Conservation (phyloP, 2,329 filamentous ascomycete genomes). For the Talaromyces sp. region DNA sequence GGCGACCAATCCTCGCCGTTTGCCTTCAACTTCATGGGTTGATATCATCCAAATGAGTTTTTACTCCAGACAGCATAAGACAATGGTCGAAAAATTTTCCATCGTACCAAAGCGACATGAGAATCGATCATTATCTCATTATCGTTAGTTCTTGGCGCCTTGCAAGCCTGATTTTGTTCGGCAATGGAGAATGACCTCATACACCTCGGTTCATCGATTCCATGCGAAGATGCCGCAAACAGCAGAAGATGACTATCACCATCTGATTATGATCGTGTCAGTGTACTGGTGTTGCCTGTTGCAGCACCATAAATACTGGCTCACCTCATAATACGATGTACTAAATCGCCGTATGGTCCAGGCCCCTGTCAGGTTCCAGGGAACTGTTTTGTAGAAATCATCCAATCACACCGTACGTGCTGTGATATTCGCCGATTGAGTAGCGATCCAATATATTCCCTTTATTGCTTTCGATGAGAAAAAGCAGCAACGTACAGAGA, state of each 20-base stretch:
- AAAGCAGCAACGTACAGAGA: background rate
- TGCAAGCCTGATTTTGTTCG: background rate
- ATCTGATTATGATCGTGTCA: background rate
- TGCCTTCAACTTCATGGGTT: background rate
- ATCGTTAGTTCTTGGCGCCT: background rate
- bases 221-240: slow-evolving; percentile 2
- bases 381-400: background rate
- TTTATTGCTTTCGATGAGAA: background rate
- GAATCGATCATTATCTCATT: background rate
- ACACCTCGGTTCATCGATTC: too few species aligned
- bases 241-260: background rate
- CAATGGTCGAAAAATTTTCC: background rate
- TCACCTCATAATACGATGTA: background rate
- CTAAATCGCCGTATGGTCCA: background rate
- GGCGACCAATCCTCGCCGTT: background rate
- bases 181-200: background rate
- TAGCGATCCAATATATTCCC: background rate
- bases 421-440: background rate
- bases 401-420: background rate
- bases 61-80: background rate
- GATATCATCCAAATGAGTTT: background rate
- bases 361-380: background rate
- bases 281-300: background rate
- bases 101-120: background rate
- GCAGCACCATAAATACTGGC: background rate